These are phyloP conservation scores for Xylariaceae sp. DNA, from an alignment of 2,329 filamentous ascomycete genomes.

Conservation along the genomic window DNA sequence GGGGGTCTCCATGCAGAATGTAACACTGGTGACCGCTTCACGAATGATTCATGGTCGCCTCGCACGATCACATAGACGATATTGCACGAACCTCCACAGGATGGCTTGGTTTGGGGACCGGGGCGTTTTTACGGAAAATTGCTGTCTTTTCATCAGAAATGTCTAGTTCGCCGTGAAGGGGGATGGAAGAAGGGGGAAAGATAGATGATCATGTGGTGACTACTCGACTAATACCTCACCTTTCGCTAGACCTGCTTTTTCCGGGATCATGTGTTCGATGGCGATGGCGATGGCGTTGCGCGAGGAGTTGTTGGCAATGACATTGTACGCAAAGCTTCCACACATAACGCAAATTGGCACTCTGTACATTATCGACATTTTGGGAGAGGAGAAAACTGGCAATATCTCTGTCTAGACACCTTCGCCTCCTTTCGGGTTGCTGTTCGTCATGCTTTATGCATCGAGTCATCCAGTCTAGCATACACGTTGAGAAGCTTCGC, in stretches of 20 bases:
- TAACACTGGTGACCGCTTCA: neutral
- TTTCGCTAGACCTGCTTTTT: too few species aligned
- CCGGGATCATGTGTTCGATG: too few species aligned
- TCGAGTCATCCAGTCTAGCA: too few species aligned
- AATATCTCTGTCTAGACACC: too few species aligned
- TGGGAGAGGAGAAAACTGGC: too few species aligned
- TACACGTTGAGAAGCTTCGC: too few species aligned
- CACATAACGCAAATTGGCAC: neutral
- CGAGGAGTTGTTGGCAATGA: neutral
- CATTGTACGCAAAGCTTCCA: neutral
- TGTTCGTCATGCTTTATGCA: too few species aligned
- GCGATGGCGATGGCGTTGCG: neutral
- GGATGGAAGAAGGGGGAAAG: neutral
- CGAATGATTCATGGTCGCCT: conserved; percentile 11
- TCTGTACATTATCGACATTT: neutral
- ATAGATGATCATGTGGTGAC: too few species aligned
- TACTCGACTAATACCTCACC: too few species aligned
- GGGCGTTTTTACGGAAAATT: conserved; percentile 16
- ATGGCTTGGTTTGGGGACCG: conserved; percentile 9
- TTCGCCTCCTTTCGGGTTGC: too few species aligned
- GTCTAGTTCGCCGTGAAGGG: neutral
- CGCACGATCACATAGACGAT: conserved; percentile 16
- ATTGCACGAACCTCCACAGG: conserved; percentile 16
- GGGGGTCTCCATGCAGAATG: neutral
- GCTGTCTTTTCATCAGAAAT: conserved; percentile 2